phyloP scores from a whole-genome alignment of 2,329 filamentous ascomycete genomes.

The Trichophyton benhamiae region DNA sequence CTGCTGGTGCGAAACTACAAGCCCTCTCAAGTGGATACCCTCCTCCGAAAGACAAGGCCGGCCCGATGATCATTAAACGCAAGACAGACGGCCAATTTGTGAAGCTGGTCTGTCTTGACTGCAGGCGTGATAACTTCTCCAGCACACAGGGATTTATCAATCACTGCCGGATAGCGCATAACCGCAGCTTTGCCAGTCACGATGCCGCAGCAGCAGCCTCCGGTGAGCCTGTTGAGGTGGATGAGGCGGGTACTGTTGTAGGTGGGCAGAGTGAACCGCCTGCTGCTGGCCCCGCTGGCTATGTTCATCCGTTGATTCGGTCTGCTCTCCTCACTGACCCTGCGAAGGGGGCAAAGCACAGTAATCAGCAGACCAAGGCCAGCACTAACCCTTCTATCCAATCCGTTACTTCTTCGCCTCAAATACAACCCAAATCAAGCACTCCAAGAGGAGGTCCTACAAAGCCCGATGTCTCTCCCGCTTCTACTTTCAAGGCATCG shows the following conservation, averaged over 20 bases:
- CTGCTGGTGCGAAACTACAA: constrained; percentile 53
- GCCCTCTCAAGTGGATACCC: constrained; percentile 59
- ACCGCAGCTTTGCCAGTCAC: constrained; percentile 86
- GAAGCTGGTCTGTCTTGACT: constrained; percentile 81
- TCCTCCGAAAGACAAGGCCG: constrained; percentile 65
- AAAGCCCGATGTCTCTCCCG: not conserved
- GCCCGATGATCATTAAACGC: constrained; percentile 73
- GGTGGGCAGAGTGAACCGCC: constrained; percentile 26
- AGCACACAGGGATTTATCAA: constrained; percentile 99
- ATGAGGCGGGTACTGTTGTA: constrained; percentile 43
- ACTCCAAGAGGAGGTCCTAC: not conserved
- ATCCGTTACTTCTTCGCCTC: not conserved
- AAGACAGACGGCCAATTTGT: constrained; percentile 71
- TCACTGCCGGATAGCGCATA: constrained; percentile 92
- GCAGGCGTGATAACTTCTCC: constrained; percentile 79
- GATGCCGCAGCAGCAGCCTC: constrained; percentile 84
- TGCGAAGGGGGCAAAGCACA: constrained; percentile 15
- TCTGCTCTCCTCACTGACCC: constrained; percentile 38
- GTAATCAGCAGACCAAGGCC: not conserved
- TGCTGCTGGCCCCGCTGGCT: constrained; percentile 32
- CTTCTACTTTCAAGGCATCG: constrained; percentile 41
- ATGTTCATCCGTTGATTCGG: constrained; percentile 52
- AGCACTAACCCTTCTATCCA: constrained; percentile 15
- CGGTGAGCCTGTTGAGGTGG: constrained; percentile 66
- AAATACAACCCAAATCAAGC: not conserved